Percentiles rank a stretch among this genome's conserved stretches.
Evolutionary conservation across 176 grass and related monocot species (phyloP).

Genomic region (Thalia dealbata): DNA sequence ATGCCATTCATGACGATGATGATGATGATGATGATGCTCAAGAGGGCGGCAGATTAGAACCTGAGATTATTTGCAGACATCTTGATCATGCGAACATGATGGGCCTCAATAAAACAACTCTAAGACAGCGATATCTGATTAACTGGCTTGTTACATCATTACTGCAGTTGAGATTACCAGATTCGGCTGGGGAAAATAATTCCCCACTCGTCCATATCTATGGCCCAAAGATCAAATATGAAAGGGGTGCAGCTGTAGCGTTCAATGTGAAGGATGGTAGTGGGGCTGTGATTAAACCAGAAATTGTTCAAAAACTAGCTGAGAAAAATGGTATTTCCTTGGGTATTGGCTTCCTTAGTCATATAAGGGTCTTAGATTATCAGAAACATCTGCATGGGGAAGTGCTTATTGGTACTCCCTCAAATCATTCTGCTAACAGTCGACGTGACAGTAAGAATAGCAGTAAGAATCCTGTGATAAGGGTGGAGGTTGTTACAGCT

Average conservation of each 20-base stretch:
- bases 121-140: slow-evolving; percentile 73
- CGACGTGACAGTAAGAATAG: slow-evolving; percentile 50
- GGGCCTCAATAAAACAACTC: slow-evolving; percentile 92
- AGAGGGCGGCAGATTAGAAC: slow-evolving; percentile 56
- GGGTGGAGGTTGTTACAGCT: slow-evolving; percentile 79
- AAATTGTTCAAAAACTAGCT: slow-evolving; percentile 77
- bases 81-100: slow-evolving; percentile 93
- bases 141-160: slow-evolving; percentile 97
- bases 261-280: slow-evolving; percentile 84
- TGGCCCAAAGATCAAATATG: slow-evolving; percentile 97
- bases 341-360: slow-evolving; percentile 74
- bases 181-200: slow-evolving; percentile 55
- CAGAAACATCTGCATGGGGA: slow-evolving; percentile 49
- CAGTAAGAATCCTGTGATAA: slow-evolving; percentile 40
- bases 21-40: slow-evolving; percentile 57
- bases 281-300: slow-evolving; percentile 55
- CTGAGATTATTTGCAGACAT: slow-evolving; percentile 80
- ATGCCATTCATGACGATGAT: slow-evolving; percentile 50
- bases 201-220: slow-evolving; percentile 69
- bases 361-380: slow-evolving; percentile 59
- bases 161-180: slow-evolving; percentile 67
- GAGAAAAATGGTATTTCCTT: slow-evolving; percentile 84
- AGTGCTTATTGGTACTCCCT: slow-evolving; percentile 46
- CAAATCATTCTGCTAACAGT: slow-evolving; percentile 35
- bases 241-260: slow-evolving; percentile 93